Percentiles rank a stretch among this genome's conserved stretches.
phyloP scores from a whole-genome alignment of 2,329 filamentous ascomycete genomes.

The Tothia fuscella region DNA sequence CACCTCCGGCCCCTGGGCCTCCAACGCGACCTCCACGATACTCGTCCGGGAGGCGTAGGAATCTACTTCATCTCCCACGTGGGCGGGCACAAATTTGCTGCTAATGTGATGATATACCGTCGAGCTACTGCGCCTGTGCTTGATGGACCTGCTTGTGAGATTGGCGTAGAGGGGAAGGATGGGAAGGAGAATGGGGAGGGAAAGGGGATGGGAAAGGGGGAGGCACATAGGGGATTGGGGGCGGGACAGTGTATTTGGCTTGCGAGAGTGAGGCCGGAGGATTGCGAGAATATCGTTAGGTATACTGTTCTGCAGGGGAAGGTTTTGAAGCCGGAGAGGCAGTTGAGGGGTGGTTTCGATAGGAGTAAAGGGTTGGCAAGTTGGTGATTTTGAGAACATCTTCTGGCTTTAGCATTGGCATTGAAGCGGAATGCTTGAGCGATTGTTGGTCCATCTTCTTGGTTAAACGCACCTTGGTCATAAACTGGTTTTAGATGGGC shows the following conservation, averaged over 20 bases:
- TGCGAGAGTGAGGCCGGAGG: conserved; percentile 69
- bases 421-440: no score
- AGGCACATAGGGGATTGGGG: conserved; percentile 25
- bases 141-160: conserved; percentile 13
- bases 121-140: conserved; percentile 28
- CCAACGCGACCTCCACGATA: conserved; percentile 77
- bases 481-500: no score
- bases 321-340: conserved; percentile 75
- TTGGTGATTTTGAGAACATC: conserved; percentile 63
- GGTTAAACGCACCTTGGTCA: no score
- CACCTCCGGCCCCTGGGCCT: conserved; percentile 76
- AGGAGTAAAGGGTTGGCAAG: conserved; percentile 67
- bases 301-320: conserved; percentile 90
- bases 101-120: conserved; percentile 88
- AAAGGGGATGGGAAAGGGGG: conserved; percentile 21
- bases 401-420: no score
- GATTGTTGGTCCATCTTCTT: no score
- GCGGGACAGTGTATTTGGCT: conserved; percentile 90
- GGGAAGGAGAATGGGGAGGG: conserved; percentile 1
- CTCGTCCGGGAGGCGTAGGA: conserved; percentile 79
- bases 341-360: conserved; percentile 87
- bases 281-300: conserved; percentile 83
- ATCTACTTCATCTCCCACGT: conserved; percentile 97
- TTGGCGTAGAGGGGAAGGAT: conserved; percentile 9
- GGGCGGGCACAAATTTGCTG: conserved; percentile 90